Percentiles rank a stretch among this genome's conserved stretches.
phyloP scores from a whole-genome alignment of 441 rosid species.

The Brassica balearica region DNA sequence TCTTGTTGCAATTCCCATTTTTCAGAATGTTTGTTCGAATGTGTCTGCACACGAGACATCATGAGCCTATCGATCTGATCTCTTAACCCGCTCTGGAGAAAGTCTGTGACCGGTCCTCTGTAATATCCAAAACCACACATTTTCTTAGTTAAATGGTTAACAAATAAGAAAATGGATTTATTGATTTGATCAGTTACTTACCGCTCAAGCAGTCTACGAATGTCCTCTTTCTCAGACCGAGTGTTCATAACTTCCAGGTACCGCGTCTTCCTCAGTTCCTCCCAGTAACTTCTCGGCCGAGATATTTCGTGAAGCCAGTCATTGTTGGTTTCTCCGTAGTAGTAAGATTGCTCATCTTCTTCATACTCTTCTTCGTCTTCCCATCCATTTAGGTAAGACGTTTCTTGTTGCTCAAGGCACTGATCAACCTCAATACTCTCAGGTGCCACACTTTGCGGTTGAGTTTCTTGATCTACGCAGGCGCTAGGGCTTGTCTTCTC shows the following conservation, averaged over 20 bases:
- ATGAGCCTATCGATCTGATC: constrained; percentile 69
- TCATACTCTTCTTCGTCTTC: constrained; percentile 43
- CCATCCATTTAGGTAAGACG: constrained; percentile 26
- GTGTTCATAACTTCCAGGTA: constrained; percentile 66
- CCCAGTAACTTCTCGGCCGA: constrained; percentile 91
- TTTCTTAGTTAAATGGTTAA: not conserved
- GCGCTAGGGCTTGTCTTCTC: not conserved
- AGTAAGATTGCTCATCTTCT: constrained; percentile 38
- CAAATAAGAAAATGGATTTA: not conserved
- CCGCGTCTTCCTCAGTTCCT: constrained; percentile 69
- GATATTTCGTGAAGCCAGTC: constrained; percentile 80
- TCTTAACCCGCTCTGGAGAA: constrained; percentile 68
- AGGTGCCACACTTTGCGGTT: not conserved
- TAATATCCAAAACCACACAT: not conserved
- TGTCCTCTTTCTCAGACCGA: constrained; percentile 63
- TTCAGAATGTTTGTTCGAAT: constrained; percentile 34
- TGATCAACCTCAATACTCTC: constrained; percentile 8
- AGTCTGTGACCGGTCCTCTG: constrained; percentile 84
- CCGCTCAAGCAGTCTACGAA: constrained; percentile 80
- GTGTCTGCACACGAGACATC: constrained; percentile 53
- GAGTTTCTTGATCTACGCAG: constrained; percentile 4
- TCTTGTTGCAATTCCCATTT: constrained; percentile 32
- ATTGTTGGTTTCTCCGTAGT: constrained; percentile 42
- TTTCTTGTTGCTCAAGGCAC: constrained; percentile 40
- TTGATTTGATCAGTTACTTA: constrained; percentile 37